Base-by-base conservation (phyloP, 2,329 filamentous ascomycete genomes). In the Aspergillus eucalypticola region DNA sequence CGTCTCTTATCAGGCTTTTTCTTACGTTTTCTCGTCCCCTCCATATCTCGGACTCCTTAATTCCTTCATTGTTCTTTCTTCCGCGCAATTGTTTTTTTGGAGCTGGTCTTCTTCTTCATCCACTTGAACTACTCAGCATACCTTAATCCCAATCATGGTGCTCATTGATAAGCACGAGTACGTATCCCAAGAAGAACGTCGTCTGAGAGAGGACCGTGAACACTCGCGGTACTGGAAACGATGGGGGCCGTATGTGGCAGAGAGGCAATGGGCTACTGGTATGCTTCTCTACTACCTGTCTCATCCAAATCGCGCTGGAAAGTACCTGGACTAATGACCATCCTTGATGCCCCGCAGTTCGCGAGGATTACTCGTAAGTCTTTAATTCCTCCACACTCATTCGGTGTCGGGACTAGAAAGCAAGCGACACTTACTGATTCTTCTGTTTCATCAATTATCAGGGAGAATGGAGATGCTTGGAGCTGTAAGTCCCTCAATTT, bases 261-360 rank as follows among this genome's bases (percentile, higher is more conserved):
- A 98, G 81, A 84, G 93, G 73, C 93, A 97, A 81, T 97, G 94
- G 94, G 92, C 93, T 60, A 96, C 92, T 67, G 92, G 91, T 90
- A 80, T 74, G 85, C 15, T 71, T 44, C 48, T 19, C 25, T 10
- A 50, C 38, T 42, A 21, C 27, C 35, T 44, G 62, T 50, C 21
- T 54, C 41, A 38, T 59, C 53, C 13, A 2, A 35, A 21, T 29
- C 23, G 25, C 17, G 44, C 48, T 55, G 53, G 52, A 48, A 53
- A 39, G 41, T 19, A 46, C 29, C 6, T 29, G 35, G 52, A 46
- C 71, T 72, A 65, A 55, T 38, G 25, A 11, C 73, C 69, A 55
- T 78, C 66, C 58, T 61, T 41, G 62, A 55, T 60, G 54, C 58
- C 42, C 29, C 60, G 68, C 76, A 89, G 92, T 96, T 63, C 86